These are phyloP conservation scores for Lactarius hatsudake DNA, from an alignment of 768 basidiomycete species.

Conservation along the genomic window DNA sequence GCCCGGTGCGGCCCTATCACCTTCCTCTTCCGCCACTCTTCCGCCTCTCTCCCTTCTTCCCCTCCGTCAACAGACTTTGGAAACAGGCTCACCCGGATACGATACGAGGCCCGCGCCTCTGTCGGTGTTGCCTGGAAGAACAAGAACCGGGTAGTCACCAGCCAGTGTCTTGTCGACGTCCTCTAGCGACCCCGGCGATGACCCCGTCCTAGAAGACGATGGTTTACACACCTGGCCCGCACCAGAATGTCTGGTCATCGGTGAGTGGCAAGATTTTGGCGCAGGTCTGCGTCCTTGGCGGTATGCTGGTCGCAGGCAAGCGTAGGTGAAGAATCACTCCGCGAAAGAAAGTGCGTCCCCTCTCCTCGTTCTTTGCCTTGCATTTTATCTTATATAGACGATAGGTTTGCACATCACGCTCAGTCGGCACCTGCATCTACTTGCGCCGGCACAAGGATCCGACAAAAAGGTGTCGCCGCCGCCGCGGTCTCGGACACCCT, in stretches of 20 bases:
- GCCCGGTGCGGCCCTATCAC: no score
- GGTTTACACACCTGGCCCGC: conserved; percentile 36
- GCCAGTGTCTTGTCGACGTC: conserved; percentile 58
- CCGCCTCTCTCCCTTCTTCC: conserved; percentile 68
- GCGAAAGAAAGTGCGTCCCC: conserved; percentile 60
- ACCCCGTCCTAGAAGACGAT: conserved; percentile 31
- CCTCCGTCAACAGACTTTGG: conserved; percentile 74
- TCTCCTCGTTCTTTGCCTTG: no score
- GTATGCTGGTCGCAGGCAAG: conserved; percentile 64
- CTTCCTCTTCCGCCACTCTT: conserved; percentile 74
- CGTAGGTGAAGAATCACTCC: conserved; percentile 82
- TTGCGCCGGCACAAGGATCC: conserved; percentile 34
- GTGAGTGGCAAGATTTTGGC: conserved; percentile 79
- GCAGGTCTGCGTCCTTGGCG: conserved; percentile 63
- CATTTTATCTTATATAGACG: conserved; percentile 45
- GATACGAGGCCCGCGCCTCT: conserved; percentile 71
- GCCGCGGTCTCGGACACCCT: conserved; percentile 65
- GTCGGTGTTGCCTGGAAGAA: conserved; percentile 74
- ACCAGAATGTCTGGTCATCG: conserved; percentile 62
- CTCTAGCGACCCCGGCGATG: conserved; percentile 42
- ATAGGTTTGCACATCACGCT: conserved; percentile 64
- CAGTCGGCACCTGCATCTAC: conserved; percentile 57
- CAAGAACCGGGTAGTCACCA: conserved; percentile 66
- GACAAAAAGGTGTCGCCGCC: conserved; percentile 41
- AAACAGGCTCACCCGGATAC: conserved; percentile 59